A percentile compares a stretch with the other conserved stretches of the same genome.
Evolutionary conservation across 139 green algal genomes (phyloP).

Genomic region (Chlorella sp.): DNA sequence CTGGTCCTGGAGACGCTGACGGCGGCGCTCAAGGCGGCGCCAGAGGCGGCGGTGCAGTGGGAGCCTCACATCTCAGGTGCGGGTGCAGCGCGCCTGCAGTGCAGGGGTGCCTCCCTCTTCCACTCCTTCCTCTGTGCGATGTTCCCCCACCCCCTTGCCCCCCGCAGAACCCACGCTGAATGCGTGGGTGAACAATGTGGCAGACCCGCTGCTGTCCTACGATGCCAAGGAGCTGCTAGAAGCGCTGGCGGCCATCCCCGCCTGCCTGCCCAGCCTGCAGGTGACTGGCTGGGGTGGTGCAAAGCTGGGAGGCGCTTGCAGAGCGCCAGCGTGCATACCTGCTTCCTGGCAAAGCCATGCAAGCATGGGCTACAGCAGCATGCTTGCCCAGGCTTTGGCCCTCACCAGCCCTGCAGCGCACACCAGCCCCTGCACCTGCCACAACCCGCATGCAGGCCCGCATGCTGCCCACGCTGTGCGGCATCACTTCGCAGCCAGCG

Average conservation of each 20-base stretch:
- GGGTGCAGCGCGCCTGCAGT: too few relatives aligned
- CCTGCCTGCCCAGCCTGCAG: constrained; percentile 53
- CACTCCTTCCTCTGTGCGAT: neutral
- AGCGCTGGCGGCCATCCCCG: constrained; percentile 49
- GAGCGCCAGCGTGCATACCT: neutral
- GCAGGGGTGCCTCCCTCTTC: neutral
- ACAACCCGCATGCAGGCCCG: constrained; percentile 19
- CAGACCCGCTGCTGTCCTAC: constrained; percentile 72
- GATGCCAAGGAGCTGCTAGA: constrained; percentile 66
- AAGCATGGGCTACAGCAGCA: neutral
- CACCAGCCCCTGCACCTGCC: too few relatives aligned
- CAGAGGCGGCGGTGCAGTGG: constrained; percentile 34
- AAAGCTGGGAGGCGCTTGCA: neutral
- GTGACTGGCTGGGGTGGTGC: neutral
- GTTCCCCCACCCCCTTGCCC: neutral
- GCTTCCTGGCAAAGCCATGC: neutral
- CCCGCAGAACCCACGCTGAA: constrained; percentile 40
- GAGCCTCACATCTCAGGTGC: constrained; percentile 48
- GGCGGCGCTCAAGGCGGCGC: constrained; percentile 47
- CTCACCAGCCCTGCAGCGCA: too few relatives aligned
- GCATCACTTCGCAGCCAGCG: constrained; percentile 43
- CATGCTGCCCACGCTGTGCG: constrained; percentile 56
- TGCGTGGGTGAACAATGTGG: constrained; percentile 65
- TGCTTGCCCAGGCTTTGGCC: too few relatives aligned
- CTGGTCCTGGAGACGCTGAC: constrained; percentile 79